Conservation (phyloP, 495 filamentous ascomycete genomes). For the Penicillium psychrofluorescens region DNA sequence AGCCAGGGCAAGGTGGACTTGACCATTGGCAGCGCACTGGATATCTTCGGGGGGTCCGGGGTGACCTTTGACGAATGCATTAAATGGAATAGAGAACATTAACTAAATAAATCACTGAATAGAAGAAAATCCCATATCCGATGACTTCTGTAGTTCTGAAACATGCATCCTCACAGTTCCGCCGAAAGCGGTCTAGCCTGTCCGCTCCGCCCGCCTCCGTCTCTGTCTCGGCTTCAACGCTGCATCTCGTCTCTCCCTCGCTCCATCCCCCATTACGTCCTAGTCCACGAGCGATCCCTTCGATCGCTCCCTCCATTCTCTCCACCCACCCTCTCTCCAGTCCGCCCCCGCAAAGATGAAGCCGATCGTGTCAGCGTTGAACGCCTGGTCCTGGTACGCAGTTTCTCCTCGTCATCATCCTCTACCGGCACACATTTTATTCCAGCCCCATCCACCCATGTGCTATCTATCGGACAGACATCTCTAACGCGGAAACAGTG, state of each 20-base stretch:
- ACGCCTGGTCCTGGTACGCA: slow-evolving; percentile 84
- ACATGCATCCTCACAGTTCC: not conserved
- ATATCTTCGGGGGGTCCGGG: slow-evolving; percentile 85
- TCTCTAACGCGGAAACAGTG: slow-evolving; percentile 37
- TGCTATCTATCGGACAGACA: slow-evolving; percentile 7
- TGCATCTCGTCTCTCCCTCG: slow-evolving; percentile 5
- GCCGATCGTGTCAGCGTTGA: slow-evolving; percentile 80
- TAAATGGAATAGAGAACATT: slow-evolving; percentile 57
- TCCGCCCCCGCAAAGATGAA: slow-evolving; percentile 59
- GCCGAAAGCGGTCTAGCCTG: slow-evolving; percentile 30
- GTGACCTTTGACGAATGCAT: slow-evolving; percentile 86
- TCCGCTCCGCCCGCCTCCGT: slow-evolving; percentile 27
- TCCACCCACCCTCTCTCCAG: not conserved
- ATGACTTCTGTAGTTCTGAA: too few relatives aligned
- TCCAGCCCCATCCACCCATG: not conserved
- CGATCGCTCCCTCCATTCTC: not conserved
- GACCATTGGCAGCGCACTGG: slow-evolving; percentile 92
- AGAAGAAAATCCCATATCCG: not conserved
- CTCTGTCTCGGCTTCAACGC: slow-evolving; percentile 9
- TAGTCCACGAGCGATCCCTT: not conserved
- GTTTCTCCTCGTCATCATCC: not conserved
- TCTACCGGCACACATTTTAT: slow-evolving; percentile 1
- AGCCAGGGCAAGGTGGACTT: slow-evolving; percentile 81
- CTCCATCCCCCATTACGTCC: not conserved
- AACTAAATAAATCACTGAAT: not conserved